Evolutionary conservation across 352 stramenopile genomes (phyloP), one percentile per base, ranked within the genome.

Genomic region (Pythium brassicae): DNA sequence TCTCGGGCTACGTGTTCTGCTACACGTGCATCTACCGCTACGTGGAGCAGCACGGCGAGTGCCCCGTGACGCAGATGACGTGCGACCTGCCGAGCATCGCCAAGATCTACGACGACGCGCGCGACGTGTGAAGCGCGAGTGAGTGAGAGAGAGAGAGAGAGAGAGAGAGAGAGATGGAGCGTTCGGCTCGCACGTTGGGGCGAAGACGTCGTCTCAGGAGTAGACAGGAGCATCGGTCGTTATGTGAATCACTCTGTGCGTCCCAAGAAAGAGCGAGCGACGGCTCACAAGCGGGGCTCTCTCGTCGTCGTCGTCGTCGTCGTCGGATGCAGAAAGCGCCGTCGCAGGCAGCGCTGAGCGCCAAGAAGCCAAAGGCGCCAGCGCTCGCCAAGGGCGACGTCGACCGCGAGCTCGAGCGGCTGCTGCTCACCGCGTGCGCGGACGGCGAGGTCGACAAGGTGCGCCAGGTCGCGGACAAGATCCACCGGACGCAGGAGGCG

Each of bases 91-190:
- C 68, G 8, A 76, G 62, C 23, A 83, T 95, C 25, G 61, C 78
- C 39, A 91, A 91, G 64, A 92, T 95, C 49, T 95, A 95, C 62
- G 85, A 95, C 61, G 83, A 93, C 63, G 69, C 66, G 23, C 50
- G 53, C 7, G 59, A 65, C 9, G 55, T 48, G 26, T 65, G 35
- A 57, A 19, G 23, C 8, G 17, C 11, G 9, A 12, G 9, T 4
- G n/a, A 3, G 19, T 51, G 29, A 34, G 22, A 27, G n/a, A 23
- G 34, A 27, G n/a, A 37, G 32, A 37, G 32, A 37, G 32, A 7
- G 20, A 27, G 47, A 25, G 17, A 8, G 39, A 44, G 39, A 15
- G 37, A n/a, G 37, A 12, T 34, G 20, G 22, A n/a, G n/a, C n/a
- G n/a, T n/a, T n/a, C n/a, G n/a, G n/a, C n/a, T n/a, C n/a, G n/a